Evolutionary conservation across 805 yeast genomes (phyloP), one percentile per base, ranked within the genome.

Genomic region (Saturnispora sanitii): DNA sequence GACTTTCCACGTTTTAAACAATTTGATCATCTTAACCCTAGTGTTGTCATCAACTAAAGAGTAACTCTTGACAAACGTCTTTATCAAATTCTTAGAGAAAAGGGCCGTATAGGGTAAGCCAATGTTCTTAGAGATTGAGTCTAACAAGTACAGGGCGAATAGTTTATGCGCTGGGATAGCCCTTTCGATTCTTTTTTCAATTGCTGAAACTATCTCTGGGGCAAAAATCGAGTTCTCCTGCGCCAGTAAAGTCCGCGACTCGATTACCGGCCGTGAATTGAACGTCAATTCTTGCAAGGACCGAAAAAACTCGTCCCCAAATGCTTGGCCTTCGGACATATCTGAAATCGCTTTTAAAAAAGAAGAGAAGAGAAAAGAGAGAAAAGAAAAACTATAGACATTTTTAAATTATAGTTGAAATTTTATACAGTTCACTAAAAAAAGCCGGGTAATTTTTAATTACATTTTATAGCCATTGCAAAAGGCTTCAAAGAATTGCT

Each of bases 251-350:
- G 97, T 92, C 52, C 88, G 68, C 33, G 77, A 82, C 30, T 83
- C 80, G 45, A 92, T 92, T 41, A 88, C 83, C 9, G 96, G 96
- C 44, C 86, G 70, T 6, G 96, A 85, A 59, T 87, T 88, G 63
- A 82, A 81, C 4, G 95, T 85, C 45, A 92, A 67, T 43, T 84
- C 92, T 26, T 71, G 71, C 32, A 90, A 66, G 25, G 87, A 77
- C 48, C 72, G 73, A 32, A 72, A 71, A 59, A 81, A 90, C 59
- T 88, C 95, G 45, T 72, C 64, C 35, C 74, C 67, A 47, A 54
- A 60, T 54, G 49, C 53, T 17, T 45, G 43, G 15, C 49, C 51
- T 3, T 20, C 16, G 17, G 33, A 19, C 38, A 36, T 36, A 15
- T 33, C 2, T 4, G 18, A n/a, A n/a, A n/a, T n/a, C n/a, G n/a